phyloP scores from a whole-genome alignment of 2,329 filamentous ascomycete species.

The Aureobasidium zeae region DNA sequence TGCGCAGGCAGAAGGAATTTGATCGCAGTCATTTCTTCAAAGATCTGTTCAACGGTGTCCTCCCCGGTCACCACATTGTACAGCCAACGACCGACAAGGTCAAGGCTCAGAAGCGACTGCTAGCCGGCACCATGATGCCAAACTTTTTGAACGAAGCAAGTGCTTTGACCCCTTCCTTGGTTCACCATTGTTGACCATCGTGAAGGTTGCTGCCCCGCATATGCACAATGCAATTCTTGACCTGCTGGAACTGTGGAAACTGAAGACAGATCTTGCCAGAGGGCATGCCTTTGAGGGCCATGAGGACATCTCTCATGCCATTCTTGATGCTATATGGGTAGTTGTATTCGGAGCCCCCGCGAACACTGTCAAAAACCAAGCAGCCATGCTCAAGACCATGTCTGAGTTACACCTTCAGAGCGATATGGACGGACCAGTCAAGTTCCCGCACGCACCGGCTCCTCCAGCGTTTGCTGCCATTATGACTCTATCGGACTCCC shows the following conservation, averaged over 20 bases:
- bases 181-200: background rate
- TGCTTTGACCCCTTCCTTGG: background rate
- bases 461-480: constrained; percentile 21
- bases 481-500: constrained; percentile 19
- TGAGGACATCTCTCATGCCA: constrained; percentile 30
- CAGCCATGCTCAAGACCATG: constrained; percentile 15
- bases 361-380: constrained; percentile 22
- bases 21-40: constrained; percentile 33
- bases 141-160: constrained; percentile 22
- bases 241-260: constrained; percentile 27
- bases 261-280: constrained; percentile 24
- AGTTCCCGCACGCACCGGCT: constrained; percentile 19
- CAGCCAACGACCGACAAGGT: constrained; percentile 21
- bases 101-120: constrained; percentile 22
- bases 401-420: constrained; percentile 9
- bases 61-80: constrained; percentile 22
- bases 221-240: constrained; percentile 21
- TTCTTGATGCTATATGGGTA: constrained; percentile 34
- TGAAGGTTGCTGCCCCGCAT: constrained; percentile 22
- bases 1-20: constrained; percentile 37
- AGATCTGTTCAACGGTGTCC: constrained; percentile 21
- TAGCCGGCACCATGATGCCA: constrained; percentile 25
- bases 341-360: constrained; percentile 30
- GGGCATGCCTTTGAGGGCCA: constrained; percentile 28
- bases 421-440: constrained; percentile 13